These are phyloP conservation scores for Alternaria tenuissima DNA, from an alignment of 2,329 filamentous ascomycete species.

Conservation along the genomic window DNA sequence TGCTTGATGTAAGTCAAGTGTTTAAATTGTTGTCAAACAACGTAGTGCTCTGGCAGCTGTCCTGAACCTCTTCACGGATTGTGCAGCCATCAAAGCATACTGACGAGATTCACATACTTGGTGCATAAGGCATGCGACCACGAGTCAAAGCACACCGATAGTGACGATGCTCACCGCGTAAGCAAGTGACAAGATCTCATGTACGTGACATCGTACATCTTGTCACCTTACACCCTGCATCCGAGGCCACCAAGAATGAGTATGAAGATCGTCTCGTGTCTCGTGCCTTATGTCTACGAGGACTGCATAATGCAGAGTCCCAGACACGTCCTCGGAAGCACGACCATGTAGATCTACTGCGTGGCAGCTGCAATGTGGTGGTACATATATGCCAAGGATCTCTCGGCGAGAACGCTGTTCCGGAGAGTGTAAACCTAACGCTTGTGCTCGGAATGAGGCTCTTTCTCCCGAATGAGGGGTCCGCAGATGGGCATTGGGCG, in stretches of 20 bases:
- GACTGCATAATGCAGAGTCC: background rate
- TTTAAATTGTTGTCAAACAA: background rate
- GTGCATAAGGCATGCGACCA: background rate
- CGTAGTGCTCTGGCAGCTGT: background rate
- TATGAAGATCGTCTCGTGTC: background rate
- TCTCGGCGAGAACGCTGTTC: slow-evolving; percentile 8
- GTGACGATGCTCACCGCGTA: background rate
- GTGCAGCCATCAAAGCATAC: background rate
- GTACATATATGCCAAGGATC: slow-evolving; percentile 1
- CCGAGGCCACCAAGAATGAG: background rate
- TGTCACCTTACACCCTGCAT: background rate
- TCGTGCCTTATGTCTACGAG: background rate
- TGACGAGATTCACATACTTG: background rate
- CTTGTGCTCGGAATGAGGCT: slow-evolving; percentile 1
- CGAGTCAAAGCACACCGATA: background rate
- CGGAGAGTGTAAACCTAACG: background rate
- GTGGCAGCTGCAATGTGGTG: background rate
- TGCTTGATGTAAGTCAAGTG: background rate
- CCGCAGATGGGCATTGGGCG: background rate
- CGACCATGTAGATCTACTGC: background rate
- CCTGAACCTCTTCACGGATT: background rate
- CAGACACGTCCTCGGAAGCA: background rate
- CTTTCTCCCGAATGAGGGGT: background rate
- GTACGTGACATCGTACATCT: background rate
- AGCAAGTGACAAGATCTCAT: background rate